Evolutionary conservation across 1,139 yeast genomes (phyloP).

Genomic region (Candida neerlandica): DNA sequence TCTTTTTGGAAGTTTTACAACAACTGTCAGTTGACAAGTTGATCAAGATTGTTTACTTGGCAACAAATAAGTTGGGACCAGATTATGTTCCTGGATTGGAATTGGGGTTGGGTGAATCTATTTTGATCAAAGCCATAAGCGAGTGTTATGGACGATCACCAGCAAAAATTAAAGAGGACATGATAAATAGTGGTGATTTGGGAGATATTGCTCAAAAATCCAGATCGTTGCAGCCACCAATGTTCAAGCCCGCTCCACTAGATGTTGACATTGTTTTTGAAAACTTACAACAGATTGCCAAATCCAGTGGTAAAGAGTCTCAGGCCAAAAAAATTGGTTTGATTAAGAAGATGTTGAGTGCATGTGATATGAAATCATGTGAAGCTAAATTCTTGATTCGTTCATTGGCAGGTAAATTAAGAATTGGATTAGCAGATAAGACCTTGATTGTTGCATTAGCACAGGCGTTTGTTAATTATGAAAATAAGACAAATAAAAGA

Average conservation of each 20-base stretch:
- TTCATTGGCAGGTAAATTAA: conserved; percentile 86
- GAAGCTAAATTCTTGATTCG: conserved; percentile 92
- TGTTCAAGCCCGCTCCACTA: conserved; percentile 88
- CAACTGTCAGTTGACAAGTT: conserved; percentile 58
- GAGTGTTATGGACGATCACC: conserved; percentile 86
- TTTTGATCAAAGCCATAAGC: conserved; percentile 83
- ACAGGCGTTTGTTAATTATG: conserved; percentile 75
- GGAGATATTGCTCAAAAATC: conserved; percentile 89
- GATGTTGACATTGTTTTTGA: conserved; percentile 74
- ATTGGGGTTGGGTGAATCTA: conserved; percentile 87
- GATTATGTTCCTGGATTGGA: conserved; percentile 91
- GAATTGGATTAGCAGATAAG: conserved; percentile 94
- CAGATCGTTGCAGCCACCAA: conserved; percentile 81
- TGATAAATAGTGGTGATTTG: conserved; percentile 81
- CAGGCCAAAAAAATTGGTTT: conserved; percentile 75
- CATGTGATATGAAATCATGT: conserved; percentile 66
- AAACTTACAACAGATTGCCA: conserved; percentile 76
- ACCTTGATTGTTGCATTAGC: conserved; percentile 83
- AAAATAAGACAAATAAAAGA: conserved; percentile 27
- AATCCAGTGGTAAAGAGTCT: conserved; percentile 78
- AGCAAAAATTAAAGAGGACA: conserved; percentile 71
- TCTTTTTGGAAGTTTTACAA: conserved; percentile 63
- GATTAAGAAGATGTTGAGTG: conserved; percentile 81
- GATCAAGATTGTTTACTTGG: conserved; percentile 74
- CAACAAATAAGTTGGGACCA: conserved; percentile 89